Base-by-base conservation (phyloP, 1,284 basidiomycete genomes). In the Psilocybe mexicana region DNA sequence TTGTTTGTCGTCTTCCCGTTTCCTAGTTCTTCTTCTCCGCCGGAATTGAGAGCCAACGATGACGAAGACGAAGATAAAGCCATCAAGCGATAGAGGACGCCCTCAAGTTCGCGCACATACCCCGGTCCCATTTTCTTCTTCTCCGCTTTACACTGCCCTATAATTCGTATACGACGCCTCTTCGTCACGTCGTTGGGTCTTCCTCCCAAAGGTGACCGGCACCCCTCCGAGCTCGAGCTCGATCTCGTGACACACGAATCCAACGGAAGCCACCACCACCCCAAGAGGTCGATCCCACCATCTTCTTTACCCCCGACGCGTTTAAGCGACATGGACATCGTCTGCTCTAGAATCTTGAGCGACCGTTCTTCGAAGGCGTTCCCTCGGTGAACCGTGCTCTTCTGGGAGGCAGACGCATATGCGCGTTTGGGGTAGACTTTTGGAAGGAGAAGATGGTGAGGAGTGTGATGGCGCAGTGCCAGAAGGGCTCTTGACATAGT, bases 71-170 rank as follows among this genome's bases (percentile, higher is more conserved):
- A 52, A 2, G 60, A 49, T 36, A 62, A 57, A 14, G 68, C 57
- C 26, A 71, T 63, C 59, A 80, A 75, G 10, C 81, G 79, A 65
- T 82, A 79, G 59, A 91, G 72, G 14, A 93, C 92, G 14, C 93
- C 93, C 70, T 96, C 94, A 73, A 96, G 79, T 72, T 97, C 94
- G 43, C 94, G 84, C 1, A 96, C 82, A 63, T 88, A 87, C 5
- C 85, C 84, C 1, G 94, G 93, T 0, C 90, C 84, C 36, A 88
- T 73, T 67, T 88, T 88, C 71, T 86, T 88, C 72, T 85, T 87
- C 67, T 94, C 90, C 0, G 93, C 93, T 76, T 97, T 97, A 78
- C 94, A 97, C 67, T 96, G 94, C 0, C 81, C 93, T 14, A 96
- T 67, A n/a, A 96, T 81, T 36, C 93, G 86, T 1, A 94, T 65